phyloP scores from a whole-genome alignment of 441 rosid genomes.

The Erodium moschatum region DNA sequence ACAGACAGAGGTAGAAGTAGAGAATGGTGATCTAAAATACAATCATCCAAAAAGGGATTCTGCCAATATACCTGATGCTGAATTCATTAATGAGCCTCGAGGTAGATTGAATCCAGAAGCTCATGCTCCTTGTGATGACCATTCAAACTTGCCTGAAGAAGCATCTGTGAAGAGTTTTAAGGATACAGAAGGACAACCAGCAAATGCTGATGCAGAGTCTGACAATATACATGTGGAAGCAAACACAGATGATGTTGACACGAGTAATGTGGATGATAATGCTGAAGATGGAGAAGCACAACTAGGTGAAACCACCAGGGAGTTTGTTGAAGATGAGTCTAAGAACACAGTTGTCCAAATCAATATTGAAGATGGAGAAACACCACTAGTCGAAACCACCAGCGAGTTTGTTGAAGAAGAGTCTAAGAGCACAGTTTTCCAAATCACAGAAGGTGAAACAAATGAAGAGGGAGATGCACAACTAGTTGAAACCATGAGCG shows the following conservation, averaged over 20 bases:
- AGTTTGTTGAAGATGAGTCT: background rate
- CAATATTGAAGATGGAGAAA: too few species aligned
- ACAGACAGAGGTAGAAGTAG: constrained; percentile 22
- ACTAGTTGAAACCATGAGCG: too few species aligned
- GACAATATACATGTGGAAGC: background rate
- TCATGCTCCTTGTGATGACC: background rate
- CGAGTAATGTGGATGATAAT: background rate
- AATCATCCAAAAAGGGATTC: constrained; percentile 19
- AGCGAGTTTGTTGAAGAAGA: too few species aligned
- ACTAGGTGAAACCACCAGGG: background rate
- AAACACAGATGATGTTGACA: background rate
- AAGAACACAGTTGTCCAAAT: background rate
- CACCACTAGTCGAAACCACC: background rate
- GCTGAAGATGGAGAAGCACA: constrained; percentile 1
- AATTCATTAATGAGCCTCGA: too few species aligned
- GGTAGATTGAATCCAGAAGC: too few species aligned
- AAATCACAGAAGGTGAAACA: too few species aligned
- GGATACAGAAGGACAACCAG: background rate
- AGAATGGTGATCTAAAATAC: constrained; percentile 8
- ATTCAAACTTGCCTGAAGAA: background rate
- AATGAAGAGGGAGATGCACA: too few species aligned
- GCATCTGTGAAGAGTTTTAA: background rate
- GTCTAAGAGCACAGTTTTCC: too few species aligned
- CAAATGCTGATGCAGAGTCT: background rate
- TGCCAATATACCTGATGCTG: too few species aligned